phyloP scores from a whole-genome alignment of 2,329 filamentous ascomycete species.

The Colletotrichum spinosum region DNA sequence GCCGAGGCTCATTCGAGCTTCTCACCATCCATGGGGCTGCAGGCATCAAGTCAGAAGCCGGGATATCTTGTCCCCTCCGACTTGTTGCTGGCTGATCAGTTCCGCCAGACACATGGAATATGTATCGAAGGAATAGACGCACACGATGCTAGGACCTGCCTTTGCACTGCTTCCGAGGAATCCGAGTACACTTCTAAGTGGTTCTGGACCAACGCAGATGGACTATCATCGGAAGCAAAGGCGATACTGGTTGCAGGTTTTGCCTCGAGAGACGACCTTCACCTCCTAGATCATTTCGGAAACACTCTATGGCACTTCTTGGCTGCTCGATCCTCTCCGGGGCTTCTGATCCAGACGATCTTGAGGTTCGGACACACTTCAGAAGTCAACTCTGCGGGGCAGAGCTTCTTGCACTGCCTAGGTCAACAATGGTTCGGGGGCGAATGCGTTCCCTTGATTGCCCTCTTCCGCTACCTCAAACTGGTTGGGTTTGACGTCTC shows the following conservation, averaged over 20 bases:
- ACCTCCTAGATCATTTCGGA: slow-evolving; percentile 53
- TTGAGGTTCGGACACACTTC: background rate
- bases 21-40: background rate
- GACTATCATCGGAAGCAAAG: background rate
- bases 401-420: background rate
- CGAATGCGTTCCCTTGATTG: background rate
- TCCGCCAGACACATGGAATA: slow-evolving; percentile 20
- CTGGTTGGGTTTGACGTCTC: background rate
- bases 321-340: slow-evolving; percentile 46
- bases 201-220: background rate
- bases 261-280: slow-evolving; percentile 4
- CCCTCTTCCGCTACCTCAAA: background rate
- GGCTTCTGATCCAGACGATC: background rate
- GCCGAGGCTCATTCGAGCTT: background rate
- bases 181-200: background rate
- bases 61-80: slow-evolving; percentile 43
- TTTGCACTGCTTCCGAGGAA: background rate
- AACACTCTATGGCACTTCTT: slow-evolving; percentile 61
- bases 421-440: background rate
- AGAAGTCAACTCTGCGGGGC: background rate
- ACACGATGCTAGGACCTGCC: slow-evolving; percentile 32
- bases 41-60: background rate
- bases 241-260: background rate
- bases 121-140: slow-evolving; percentile 40
- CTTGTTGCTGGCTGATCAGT: slow-evolving; percentile 53